Evolutionary conservation across 2,329 filamentous ascomycete species (phyloP), one percentile per base, ranked within the genome.

Genomic region (Hypoxylon sp.): DNA sequence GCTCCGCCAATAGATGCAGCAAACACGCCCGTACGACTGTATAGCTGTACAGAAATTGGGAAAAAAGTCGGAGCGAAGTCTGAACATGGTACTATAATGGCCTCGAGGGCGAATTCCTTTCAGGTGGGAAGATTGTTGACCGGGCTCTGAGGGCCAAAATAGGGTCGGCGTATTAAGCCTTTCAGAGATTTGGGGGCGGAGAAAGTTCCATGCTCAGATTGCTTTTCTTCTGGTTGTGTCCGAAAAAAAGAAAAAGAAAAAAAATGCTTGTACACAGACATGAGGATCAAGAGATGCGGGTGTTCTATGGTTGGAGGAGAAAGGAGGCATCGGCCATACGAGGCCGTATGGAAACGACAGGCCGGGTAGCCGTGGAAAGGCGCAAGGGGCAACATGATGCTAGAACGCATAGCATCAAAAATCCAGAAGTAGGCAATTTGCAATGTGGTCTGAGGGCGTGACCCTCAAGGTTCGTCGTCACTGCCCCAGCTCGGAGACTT

Each of bases 401-500:
- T 20, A 40, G 36, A 11, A 20, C 20, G 4, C 11, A n/a, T 9
- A 40, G 36, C 16, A 40, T 30, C 14, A 20, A 8, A 3, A 42
- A 28, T 18, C 18, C n/a, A 30, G 3, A 18, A 16, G 2, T 24
- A 8, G 14, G 6, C 11, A 42, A 30, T 4, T 20, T 42, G 20
- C 14, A 30, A 30, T 18, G 14, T 4, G n/a, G 5, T 33, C 14
- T 14, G 26, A 33, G 20, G 16, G 3, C 12, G 20, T 61, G 52
- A 16, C 22, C 56, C 45, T 64, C 51, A 58, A 57, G 55, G 52
- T 54, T 42, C 46, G 28, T 24, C 32, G 22, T 16, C 22, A 24
- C n/a, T 42, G 8, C 9, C 8, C 51, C 49, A 56, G 36, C 22
- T 53, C 63, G 64, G 64, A 69, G 64, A 67, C 60, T 64, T 69